Percentiles rank a stretch among this genome's conserved stretches.
Conservation (phyloP, 768 basidiomycete genomes). For the Boletales sp. region DNA sequence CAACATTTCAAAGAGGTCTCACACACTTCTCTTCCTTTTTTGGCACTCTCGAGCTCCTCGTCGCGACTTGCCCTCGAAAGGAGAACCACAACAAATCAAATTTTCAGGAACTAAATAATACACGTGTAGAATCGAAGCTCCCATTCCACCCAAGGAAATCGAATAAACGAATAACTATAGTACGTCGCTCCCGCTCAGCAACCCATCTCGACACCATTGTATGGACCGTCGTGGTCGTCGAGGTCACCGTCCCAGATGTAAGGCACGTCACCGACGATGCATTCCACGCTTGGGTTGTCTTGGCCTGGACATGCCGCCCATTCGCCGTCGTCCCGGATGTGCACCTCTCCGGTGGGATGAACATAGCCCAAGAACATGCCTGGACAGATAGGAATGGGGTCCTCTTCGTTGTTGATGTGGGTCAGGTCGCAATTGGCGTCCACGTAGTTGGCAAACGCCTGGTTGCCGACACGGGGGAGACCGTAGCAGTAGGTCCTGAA, state of each 20-base stretch:
- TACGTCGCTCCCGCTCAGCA: constrained; percentile 8
- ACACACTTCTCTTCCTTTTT: too few species aligned
- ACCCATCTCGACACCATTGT: constrained; percentile 28
- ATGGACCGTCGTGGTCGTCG: constrained; percentile 45
- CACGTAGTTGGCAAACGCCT: constrained; percentile 56
- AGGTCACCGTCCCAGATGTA: constrained; percentile 42
- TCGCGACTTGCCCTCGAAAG: too few species aligned
- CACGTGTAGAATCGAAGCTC: background rate
- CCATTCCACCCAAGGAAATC: background rate
- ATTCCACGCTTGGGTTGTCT: constrained; percentile 49
- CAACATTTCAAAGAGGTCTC: too few species aligned
- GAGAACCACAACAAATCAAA: too few species aligned
- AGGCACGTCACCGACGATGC: constrained; percentile 21
- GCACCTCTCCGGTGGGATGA: constrained; percentile 41
- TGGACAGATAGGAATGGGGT: constrained; percentile 36
- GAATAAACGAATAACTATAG: background rate
- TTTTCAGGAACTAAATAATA: background rate
- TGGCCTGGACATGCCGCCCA: constrained; percentile 59
- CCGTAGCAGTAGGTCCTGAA: constrained; percentile 34
- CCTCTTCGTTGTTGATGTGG: constrained; percentile 52
- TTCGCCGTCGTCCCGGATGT: constrained; percentile 40
- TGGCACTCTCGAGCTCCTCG: too few species aligned
- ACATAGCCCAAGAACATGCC: constrained; percentile 36
- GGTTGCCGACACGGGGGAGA: constrained; percentile 48
- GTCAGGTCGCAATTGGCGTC: constrained; percentile 44